phyloP scores from a whole-genome alignment of 1,284 basidiomycete genomes.

The Marasmius tenuissimus region DNA sequence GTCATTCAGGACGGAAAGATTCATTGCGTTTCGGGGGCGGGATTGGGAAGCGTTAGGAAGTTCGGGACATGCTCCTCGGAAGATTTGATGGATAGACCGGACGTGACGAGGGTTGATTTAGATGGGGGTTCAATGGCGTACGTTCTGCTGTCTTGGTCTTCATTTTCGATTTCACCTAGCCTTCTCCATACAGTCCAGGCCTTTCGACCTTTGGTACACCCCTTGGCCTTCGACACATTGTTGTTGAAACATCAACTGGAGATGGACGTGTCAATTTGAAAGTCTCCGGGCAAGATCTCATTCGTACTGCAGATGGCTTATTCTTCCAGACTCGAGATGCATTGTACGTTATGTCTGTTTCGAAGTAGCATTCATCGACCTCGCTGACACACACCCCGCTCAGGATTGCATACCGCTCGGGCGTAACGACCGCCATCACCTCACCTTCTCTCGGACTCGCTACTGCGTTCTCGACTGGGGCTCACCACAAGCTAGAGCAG shows the following conservation, averaged over 20 bases:
- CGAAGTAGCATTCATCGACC: not conserved
- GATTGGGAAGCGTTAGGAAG: not conserved
- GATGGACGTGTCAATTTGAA: slow-evolving; percentile 64
- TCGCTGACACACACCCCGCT: not conserved
- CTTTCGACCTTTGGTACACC: slow-evolving; percentile 61
- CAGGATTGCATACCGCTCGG: slow-evolving; percentile 64
- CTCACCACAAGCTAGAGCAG: slow-evolving; percentile 58
- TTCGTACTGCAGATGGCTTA: slow-evolving; percentile 73
- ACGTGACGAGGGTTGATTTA: slow-evolving; percentile 39
- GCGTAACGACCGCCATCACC: slow-evolving; percentile 66
- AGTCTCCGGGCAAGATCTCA: slow-evolving; percentile 43
- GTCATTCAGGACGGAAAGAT: slow-evolving; percentile 42
- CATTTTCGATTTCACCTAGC: not conserved
- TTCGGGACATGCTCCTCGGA: not conserved
- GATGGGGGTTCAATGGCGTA: slow-evolving; percentile 52
- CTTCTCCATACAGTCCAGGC: slow-evolving; percentile 41
- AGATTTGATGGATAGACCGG: slow-evolving; percentile 3
- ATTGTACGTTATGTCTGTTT: slow-evolving; percentile 48
- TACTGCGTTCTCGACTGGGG: slow-evolving; percentile 64
- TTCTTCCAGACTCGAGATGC: slow-evolving; percentile 70
- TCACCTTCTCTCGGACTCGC: slow-evolving; percentile 69
- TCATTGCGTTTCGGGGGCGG: slow-evolving; percentile 34
- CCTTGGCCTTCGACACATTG: slow-evolving; percentile 62
- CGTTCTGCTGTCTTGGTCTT: slow-evolving; percentile 12
- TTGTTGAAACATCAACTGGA: slow-evolving; percentile 62